Conservation (phyloP, 2,329 filamentous ascomycete genomes). For the Aspergillus sp. region DNA sequence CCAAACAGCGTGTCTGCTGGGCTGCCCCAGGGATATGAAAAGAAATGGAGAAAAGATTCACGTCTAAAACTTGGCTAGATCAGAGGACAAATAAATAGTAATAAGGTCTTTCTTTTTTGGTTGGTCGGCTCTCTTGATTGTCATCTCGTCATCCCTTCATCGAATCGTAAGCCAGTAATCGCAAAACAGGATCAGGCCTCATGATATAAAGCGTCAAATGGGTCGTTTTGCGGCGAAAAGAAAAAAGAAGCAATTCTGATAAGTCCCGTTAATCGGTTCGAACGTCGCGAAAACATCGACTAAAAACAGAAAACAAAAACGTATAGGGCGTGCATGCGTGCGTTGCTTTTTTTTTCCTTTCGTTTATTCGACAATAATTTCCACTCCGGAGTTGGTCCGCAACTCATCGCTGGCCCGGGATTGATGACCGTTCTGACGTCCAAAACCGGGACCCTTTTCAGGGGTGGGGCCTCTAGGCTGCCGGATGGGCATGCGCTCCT, state of each 20-base stretch:
- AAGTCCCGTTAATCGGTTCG: not conserved
- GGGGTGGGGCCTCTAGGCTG: conserved; percentile 57
- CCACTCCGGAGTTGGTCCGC: conserved; percentile 53
- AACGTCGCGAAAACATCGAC: not conserved
- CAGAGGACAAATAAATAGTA: conserved; percentile 29
- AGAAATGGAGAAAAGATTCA: conserved; percentile 12
- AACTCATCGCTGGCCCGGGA: conserved; percentile 58
- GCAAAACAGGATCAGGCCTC: conserved; percentile 31
- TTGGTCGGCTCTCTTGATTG: conserved; percentile 31
- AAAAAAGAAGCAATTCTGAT: conserved; percentile 15
- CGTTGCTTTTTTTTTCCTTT: conserved; percentile 10
- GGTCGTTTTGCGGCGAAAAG: conserved; percentile 36
- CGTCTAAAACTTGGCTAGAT: conserved; percentile 37
- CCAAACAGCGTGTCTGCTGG: conserved; percentile 28
- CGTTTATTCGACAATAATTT: conserved; percentile 57
- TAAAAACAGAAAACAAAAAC: conserved; percentile 5
- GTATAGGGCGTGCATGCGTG: not conserved
- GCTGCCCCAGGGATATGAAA: conserved; percentile 28
- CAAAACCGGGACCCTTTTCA: conserved; percentile 53
- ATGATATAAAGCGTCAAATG: conserved; percentile 33
- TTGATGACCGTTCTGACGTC: conserved; percentile 56
- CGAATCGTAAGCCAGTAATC: conserved; percentile 41
- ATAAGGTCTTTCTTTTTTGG: conserved; percentile 19
- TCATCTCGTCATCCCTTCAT: conserved; percentile 44
- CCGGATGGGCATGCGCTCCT: conserved; percentile 51